Conservation (phyloP, 208 protist genomes). For the Trichomonas gallinae region DNA sequence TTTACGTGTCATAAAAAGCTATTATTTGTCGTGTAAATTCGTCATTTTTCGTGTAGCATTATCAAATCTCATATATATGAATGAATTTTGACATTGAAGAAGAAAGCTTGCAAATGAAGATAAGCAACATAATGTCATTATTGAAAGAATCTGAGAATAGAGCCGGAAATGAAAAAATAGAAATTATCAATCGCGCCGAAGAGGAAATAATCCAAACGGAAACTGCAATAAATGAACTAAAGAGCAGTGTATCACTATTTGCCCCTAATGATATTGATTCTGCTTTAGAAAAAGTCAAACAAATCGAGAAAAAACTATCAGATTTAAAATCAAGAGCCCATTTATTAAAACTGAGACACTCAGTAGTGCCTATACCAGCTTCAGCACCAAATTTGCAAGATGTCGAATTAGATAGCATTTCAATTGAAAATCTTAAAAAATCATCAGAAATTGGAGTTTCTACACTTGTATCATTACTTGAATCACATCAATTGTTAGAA, state of each 20-base stretch:
- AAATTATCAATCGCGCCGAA: not conserved
- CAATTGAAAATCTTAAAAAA: not conserved
- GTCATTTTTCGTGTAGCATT: no score
- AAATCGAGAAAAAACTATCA: not conserved
- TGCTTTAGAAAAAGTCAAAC: not conserved
- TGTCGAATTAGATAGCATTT: not conserved
- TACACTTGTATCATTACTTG: not conserved
- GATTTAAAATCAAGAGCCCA: not conserved
- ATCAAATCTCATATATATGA: no score
- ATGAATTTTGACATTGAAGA: not conserved
- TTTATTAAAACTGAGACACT: not conserved
- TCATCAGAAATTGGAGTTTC: not conserved
- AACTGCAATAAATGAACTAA: not conserved
- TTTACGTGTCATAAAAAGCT: no score
- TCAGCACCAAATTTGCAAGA: not conserved
- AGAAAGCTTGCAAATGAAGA: not conserved
- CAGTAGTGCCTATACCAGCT: not conserved
- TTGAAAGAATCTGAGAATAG: not conserved
- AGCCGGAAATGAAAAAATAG: not conserved
- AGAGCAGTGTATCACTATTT: not conserved
- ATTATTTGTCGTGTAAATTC: no score
- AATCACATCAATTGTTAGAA: not conserved
- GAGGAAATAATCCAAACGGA: not conserved
- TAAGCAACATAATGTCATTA: not conserved
- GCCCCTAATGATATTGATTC: not conserved